A percentile compares a stretch with the other conserved stretches of the same genome.
Evolutionary conservation across 768 basidiomycete genomes (phyloP).

Genomic region (Neoboletus brunneissimus): DNA sequence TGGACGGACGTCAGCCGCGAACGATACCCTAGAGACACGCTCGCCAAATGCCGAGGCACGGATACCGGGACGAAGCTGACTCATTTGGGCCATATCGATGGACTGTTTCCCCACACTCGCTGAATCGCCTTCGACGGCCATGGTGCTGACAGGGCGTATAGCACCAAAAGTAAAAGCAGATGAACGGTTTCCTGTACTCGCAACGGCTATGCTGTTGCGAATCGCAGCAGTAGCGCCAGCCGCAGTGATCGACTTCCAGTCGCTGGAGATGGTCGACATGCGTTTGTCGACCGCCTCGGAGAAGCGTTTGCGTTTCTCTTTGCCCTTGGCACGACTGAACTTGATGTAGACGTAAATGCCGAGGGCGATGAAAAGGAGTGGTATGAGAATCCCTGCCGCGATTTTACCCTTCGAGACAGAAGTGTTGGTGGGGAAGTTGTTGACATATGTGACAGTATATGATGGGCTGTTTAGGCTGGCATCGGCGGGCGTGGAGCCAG

Average conservation of each 20-base stretch:
- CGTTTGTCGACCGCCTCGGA: slow-evolving; percentile 71
- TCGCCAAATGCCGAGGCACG: slow-evolving; percentile 49
- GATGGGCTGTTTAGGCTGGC: slow-evolving; percentile 38
- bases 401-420: slow-evolving; percentile 51
- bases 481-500: slow-evolving; percentile 37
- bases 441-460: slow-evolving; percentile 40
- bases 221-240: slow-evolving; percentile 75
- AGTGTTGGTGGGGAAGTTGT: slow-evolving; percentile 34
- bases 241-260: slow-evolving; percentile 72
- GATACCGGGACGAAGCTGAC: slow-evolving; percentile 53
- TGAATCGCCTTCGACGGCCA: slow-evolving; percentile 43
- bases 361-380: slow-evolving; percentile 55
- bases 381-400: slow-evolving; percentile 62
- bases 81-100: slow-evolving; percentile 37
- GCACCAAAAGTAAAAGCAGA: slow-evolving; percentile 56
- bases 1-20: slow-evolving; percentile 58
- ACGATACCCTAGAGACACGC: slow-evolving; percentile 62
- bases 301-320: slow-evolving; percentile 56
- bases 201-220: slow-evolving; percentile 59
- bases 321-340: slow-evolving; percentile 46
- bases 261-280: slow-evolving; percentile 76
- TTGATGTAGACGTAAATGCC: slow-evolving; percentile 50
- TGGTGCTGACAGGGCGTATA: slow-evolving; percentile 47
- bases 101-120: slow-evolving; percentile 37
- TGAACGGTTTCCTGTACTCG: slow-evolving; percentile 36